phyloP scores from a whole-genome alignment of 768 basidiomycete species.

The Coprinopsis cinerea region DNA sequence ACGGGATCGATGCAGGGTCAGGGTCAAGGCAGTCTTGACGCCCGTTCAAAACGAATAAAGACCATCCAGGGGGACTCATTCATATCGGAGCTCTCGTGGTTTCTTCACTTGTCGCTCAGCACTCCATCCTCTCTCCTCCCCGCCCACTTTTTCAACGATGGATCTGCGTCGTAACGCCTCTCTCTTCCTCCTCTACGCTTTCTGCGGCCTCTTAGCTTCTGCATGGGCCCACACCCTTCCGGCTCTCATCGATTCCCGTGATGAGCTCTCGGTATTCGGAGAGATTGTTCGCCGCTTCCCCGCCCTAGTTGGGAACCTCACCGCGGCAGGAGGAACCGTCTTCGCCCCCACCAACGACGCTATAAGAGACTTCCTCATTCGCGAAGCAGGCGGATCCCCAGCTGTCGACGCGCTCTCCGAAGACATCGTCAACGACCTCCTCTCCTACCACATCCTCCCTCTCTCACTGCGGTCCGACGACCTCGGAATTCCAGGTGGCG shows the following conservation, averaged over 20 bases:
- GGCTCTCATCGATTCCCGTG: neutral
- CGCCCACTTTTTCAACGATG: too few relatives aligned
- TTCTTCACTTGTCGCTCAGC: too few relatives aligned
- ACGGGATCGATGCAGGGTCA: too few relatives aligned
- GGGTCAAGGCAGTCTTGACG: too few relatives aligned
- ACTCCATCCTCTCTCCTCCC: too few relatives aligned
- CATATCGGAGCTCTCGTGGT: too few relatives aligned
- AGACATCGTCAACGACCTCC: neutral
- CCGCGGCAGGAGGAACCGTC: constrained; percentile 1
- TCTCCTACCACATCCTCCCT: constrained; percentile 7
- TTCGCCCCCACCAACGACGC: constrained; percentile 1
- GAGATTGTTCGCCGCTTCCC: neutral
- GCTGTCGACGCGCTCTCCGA: neutral
- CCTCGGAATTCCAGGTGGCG: neutral
- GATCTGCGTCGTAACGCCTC: too few relatives aligned
- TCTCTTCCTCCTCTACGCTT: too few relatives aligned
- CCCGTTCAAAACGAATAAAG: too few relatives aligned
- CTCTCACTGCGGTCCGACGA: neutral
- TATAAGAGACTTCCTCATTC: neutral
- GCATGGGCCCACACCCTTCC: neutral
- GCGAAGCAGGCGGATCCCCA: neutral
- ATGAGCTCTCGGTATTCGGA: neutral
- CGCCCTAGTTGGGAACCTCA: neutral
- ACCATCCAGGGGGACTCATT: too few relatives aligned
- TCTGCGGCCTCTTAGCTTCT: too few relatives aligned